These are phyloP conservation scores for Solanum tarijense DNA, from an alignment of 257 asterid species.

Conservation along the genomic window DNA sequence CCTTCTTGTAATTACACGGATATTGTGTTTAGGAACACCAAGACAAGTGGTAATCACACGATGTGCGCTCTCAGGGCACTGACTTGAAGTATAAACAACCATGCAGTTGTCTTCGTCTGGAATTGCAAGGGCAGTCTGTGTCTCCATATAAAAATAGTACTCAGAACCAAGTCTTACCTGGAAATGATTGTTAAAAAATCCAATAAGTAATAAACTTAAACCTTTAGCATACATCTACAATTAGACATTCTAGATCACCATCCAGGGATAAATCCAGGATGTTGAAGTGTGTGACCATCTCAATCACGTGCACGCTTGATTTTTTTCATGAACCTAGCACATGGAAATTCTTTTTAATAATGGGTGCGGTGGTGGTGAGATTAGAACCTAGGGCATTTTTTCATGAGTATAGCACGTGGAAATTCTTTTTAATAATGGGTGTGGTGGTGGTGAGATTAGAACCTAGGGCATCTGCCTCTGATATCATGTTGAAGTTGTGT, in stretches of 20 bases:
- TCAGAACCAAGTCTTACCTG: slow-evolving; percentile 58
- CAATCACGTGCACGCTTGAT: neutral
- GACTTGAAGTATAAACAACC: neutral
- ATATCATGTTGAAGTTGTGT: neutral
- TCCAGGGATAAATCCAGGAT: neutral
- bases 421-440: neutral
- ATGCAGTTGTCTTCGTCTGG: slow-evolving; percentile 36
- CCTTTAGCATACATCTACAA: neutral
- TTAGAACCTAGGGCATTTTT: neutral
- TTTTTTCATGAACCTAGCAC: neutral
- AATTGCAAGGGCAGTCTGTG: slow-evolving; percentile 64
- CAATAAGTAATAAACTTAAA: neutral
- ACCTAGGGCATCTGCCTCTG: neutral
- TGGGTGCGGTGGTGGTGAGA: neutral
- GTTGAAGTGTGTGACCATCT: neutral
- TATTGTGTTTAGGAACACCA: neutral
- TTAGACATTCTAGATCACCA: neutral
- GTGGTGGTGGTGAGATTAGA: neutral
- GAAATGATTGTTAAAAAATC: neutral
- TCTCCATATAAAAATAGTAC: slow-evolving; percentile 67
- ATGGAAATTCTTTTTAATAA: neutral
- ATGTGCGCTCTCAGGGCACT: neutral
- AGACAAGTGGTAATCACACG: neutral
- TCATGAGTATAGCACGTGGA: neutral
- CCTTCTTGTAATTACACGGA: neutral